phyloP scores from a whole-genome alignment of 805 yeast genomes.

The Starmerella vaccinii region DNA sequence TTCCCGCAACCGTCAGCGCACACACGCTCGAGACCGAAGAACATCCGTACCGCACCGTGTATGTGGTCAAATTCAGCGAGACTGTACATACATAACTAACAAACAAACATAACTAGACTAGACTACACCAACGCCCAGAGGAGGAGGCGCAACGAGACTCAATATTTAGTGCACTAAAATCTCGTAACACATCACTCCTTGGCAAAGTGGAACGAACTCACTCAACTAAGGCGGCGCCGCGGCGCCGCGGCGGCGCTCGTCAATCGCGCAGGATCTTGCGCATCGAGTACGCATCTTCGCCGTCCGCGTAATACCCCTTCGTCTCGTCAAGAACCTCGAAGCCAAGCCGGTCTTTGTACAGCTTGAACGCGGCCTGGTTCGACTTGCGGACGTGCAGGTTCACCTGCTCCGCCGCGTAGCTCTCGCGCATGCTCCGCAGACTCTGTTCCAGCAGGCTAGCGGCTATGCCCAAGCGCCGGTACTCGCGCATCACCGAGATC shows the following conservation, averaged over 20 bases:
- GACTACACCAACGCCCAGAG: too few species aligned
- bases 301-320: constrained; percentile 87
- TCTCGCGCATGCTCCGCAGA: constrained; percentile 68
- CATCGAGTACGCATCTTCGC: constrained; percentile 97
- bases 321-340: constrained; percentile 79
- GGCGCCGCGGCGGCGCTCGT: too few species aligned
- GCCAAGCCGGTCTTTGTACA: constrained; percentile 72
- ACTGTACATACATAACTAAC: not conserved
- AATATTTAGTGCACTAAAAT: too few species aligned
- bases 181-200: too few species aligned
- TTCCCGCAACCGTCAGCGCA: constrained; percentile 71
- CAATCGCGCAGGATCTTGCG: constrained; percentile 36
- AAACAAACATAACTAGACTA: too few species aligned
- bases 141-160: too few species aligned
- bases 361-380: constrained; percentile 85
- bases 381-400: constrained; percentile 88
- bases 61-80: constrained; percentile 55
- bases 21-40: constrained; percentile 59
- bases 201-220: too few species aligned
- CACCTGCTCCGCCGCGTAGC: constrained; percentile 71
- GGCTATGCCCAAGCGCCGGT: constrained; percentile 90
- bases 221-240: too few species aligned
- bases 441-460: constrained; percentile 74
- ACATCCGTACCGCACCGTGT: constrained; percentile 59
- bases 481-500: constrained; percentile 87